Evolutionary conservation across 331 rosid genomes (phyloP), one percentile per base, ranked within the genome.

Genomic region (Quercus lobata): DNA sequence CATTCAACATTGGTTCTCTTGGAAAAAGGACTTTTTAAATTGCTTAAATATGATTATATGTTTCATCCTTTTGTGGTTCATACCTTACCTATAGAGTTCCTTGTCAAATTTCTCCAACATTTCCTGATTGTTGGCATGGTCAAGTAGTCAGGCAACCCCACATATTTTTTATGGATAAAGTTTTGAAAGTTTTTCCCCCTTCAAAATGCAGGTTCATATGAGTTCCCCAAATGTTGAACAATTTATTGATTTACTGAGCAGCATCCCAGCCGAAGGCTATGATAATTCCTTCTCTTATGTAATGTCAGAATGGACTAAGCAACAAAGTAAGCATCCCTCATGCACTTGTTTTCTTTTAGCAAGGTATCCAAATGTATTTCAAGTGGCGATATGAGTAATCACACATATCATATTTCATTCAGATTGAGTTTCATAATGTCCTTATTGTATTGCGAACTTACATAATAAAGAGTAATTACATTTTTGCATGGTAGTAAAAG

Each of bases 251-350:
- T 83, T 94, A 85, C 87, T 92, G 83, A 80, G 87, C 78, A 85
- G 93, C 27, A 79, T 91, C 82, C 97, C 96, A 60, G 92, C 92
- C 41, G 93, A 94, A 75, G 92, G 90, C 78, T 86, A 90, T 79
- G 87, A 79, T 68, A 88, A 94, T 78, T 84, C 98, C 22, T 90
- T 92, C 79, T 88, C 84, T 75, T 94, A 91, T 79, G 87, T 94
- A 30, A 92, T 94, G 97, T 86, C 91, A 77, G 97, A 94, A 85
- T 94, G 98, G 98, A 88, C 94, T 60, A 92, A 86, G 83, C 97
- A 85, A 83, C 97, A 94, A 90, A 95, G 98, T 92, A 78, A 82
- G 73, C 74, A 66, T 73, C 73, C 81, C 82, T 81, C 52, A n/a
- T 58, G 25, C 55, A 21, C 44, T 65, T 35, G 54, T 44, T 27